Conservation (phyloP, 176 grass and related monocot species). For the Eragrostis nindensis region DNA sequence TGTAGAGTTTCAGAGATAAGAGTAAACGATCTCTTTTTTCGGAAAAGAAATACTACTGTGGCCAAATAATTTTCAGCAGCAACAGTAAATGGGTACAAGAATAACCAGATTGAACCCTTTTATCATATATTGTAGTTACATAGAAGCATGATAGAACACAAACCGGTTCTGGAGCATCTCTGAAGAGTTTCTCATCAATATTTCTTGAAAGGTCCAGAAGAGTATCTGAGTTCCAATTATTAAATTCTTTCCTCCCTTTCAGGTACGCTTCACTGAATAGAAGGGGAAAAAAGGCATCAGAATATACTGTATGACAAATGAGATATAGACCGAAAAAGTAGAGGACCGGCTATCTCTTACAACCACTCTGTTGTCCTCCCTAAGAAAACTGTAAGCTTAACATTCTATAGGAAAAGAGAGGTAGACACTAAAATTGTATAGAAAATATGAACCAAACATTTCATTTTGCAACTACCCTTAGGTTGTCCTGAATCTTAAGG, state of each 20-base stretch:
- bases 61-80: too few relatives aligned
- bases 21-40: too few relatives aligned
- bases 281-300: constrained; percentile 29
- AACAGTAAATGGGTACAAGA: too few relatives aligned
- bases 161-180: constrained; percentile 31
- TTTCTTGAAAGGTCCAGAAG: constrained; percentile 13
- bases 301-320: not conserved
- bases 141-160: constrained; percentile 31
- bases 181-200: constrained; percentile 46
- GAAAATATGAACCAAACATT: not conserved
- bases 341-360: not conserved
- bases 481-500: not conserved
- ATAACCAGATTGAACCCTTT: too few relatives aligned
- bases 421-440: not conserved
- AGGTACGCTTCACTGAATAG: constrained; percentile 40
- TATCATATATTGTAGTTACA: too few relatives aligned
- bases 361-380: constrained; percentile 7
- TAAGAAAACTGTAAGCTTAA: not conserved
- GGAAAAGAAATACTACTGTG: too few relatives aligned
- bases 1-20: too few relatives aligned
- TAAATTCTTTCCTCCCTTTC: constrained; percentile 13
- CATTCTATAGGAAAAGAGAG: not conserved
- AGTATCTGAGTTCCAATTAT: constrained; percentile 9
- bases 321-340: not conserved
- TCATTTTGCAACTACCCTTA: not conserved